Percentiles rank a stretch among this genome's conserved stretches.
These are phyloP conservation scores for Phaeosphaeriaceae sp. DNA, from an alignment of 2,329 filamentous ascomycete species.

Conservation along the genomic window DNA sequence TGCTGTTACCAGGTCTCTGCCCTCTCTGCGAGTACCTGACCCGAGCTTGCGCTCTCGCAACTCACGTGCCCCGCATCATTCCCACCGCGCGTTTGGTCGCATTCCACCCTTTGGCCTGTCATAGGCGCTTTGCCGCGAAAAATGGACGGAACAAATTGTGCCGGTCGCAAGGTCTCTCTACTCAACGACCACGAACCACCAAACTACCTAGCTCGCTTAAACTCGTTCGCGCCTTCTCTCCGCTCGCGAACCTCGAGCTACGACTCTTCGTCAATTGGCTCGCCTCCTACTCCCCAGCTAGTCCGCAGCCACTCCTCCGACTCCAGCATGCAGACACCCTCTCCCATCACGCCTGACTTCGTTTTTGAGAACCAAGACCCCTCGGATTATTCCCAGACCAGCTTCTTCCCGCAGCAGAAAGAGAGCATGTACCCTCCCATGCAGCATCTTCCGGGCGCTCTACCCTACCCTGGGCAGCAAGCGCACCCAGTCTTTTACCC, in stretches of 20 bases:
- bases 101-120: slow-evolving; percentile 35
- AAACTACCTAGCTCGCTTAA: slow-evolving; percentile 40
- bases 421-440: slow-evolving; percentile 31
- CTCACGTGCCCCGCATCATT: slow-evolving; percentile 4
- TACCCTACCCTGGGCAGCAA: slow-evolving; percentile 29
- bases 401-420: slow-evolving; percentile 39
- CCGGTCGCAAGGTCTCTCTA: slow-evolving; percentile 58
- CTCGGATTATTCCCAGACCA: slow-evolving; percentile 34
- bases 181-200: slow-evolving; percentile 55
- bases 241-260: slow-evolving; percentile 53
- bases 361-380: slow-evolving; percentile 36
- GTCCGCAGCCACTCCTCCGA: slow-evolving; percentile 57
- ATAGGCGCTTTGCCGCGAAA: slow-evolving; percentile 35
- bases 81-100: slow-evolving; percentile 14
- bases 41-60: not conserved
- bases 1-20: not conserved
- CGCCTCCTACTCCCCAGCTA: slow-evolving; percentile 55
- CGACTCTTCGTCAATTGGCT: slow-evolving; percentile 54
- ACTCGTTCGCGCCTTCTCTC: slow-evolving; percentile 45
- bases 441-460: slow-evolving; percentile 27
- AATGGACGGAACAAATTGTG: slow-evolving; percentile 61
- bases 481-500: slow-evolving; percentile 1
- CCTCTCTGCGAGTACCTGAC: not conserved
- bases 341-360: slow-evolving; percentile 56
- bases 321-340: slow-evolving; percentile 53